Evolutionary conservation across 148 eudicot species (phyloP), one percentile per base, ranked within the genome.

Genomic region (Linanthus parryae): DNA sequence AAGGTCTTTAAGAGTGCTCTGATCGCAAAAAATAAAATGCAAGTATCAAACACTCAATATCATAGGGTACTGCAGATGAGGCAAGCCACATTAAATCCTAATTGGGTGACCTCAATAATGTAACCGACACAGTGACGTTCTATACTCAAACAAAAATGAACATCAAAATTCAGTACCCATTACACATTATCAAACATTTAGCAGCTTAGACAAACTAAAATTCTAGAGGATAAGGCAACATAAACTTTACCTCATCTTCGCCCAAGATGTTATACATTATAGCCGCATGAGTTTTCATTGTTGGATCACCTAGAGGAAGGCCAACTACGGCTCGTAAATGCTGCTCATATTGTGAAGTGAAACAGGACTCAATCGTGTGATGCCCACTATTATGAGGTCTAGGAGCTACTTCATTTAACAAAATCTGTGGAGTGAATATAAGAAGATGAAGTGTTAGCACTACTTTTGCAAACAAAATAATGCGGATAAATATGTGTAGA

Each of bases 381-480:
- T 92, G 98, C 44, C 98, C 98, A 51, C 96, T 92, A 38, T 92
- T 92, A 65, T 92, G 98, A 58, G 98, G 94, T 63, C 98, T 77
- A 16, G 97, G 97, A 40, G 97, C 97, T 52, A 88, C 97, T 75
- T 88, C 97, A 71, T 88, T 88, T 30, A 84, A 73, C 58, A 92
- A 65, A 78, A 92, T 76, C 96, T 92, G 77, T 26, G 11, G 16
- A 63, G 31, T 14, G 54, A 41, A 46, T 17, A 41, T 46, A 24
- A 11, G 33, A 8, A 57, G 41, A 59, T 28, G 7, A 38, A 26
- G 49, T 10, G 18, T 37, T 21, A 24, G 6, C 37, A 24, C 18
- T n/a, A 7, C 24, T 3, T 43, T 38, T 14, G 42, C 42, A 38
- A 2, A 6, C 14, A 47, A 25, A 47, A 33, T 33, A 47, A 20